phyloP scores from a whole-genome alignment of 345 rosid genomes.

The Angophora floribunda region DNA sequence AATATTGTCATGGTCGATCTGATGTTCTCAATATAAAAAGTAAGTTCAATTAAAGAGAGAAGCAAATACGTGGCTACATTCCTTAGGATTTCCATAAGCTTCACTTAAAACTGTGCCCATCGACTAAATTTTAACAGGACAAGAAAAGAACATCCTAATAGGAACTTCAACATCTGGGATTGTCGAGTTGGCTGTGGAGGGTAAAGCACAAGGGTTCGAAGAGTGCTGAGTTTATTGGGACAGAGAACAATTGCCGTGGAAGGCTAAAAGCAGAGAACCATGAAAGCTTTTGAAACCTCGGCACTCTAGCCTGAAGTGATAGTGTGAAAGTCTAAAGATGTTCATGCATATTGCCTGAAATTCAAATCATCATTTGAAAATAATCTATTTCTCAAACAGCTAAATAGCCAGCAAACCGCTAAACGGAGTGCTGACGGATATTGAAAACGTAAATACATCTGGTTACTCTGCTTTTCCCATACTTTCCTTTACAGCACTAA shows the following conservation, averaged over 20 bases:
- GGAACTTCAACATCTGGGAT: no score
- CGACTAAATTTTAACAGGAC: neutral
- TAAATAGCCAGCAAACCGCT: neutral
- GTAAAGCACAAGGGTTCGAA: no score
- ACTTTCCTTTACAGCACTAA: neutral
- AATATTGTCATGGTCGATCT: neutral
- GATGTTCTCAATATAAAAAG: neutral
- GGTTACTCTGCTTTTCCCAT: neutral
- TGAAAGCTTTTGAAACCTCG: no score
- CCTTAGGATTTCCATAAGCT: neutral
- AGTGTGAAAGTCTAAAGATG: neutral
- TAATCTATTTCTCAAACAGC: neutral
- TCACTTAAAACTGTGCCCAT: neutral
- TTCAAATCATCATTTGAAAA: neutral
- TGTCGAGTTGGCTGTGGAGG: no score
- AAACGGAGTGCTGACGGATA: fast-evolving
- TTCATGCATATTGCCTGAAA: neutral
- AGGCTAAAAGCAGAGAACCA: no score
- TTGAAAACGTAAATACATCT: neutral
- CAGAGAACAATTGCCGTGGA: no score
- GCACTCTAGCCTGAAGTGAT: no score
- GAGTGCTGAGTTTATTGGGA: no score
- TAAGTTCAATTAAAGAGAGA: neutral
- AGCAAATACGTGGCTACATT: neutral
- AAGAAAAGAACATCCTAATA: no score